Evolutionary conservation across 805 yeast genomes (phyloP).

Genomic region (Scheffersomyces amazonensis): DNA sequence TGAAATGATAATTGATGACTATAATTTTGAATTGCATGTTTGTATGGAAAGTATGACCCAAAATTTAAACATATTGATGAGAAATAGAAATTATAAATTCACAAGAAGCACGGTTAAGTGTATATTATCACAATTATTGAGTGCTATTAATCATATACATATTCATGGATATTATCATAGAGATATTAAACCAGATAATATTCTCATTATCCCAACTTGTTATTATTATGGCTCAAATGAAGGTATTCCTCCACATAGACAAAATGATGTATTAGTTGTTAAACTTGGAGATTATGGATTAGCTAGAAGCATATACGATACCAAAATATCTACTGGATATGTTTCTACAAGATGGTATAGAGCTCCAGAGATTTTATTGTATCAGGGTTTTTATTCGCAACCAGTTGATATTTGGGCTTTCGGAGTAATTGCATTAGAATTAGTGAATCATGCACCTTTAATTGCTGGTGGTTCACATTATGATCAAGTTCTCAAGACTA

Average conservation of each 20-base stretch:
- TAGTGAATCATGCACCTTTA: slow-evolving; percentile 69
- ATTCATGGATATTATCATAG: slow-evolving; percentile 69
- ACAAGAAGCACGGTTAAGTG: slow-evolving; percentile 60
- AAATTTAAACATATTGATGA: slow-evolving; percentile 75
- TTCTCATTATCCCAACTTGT: slow-evolving; percentile 61
- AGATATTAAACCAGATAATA: slow-evolving; percentile 93
- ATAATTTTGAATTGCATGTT: slow-evolving; percentile 61
- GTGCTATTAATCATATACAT: slow-evolving; percentile 84
- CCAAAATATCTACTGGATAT: slow-evolving; percentile 64
- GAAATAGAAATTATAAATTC: slow-evolving; percentile 48
- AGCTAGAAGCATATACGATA: slow-evolving; percentile 57
- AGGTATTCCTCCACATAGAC: slow-evolving; percentile 38
- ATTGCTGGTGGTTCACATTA: slow-evolving; percentile 80
- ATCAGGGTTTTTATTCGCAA: slow-evolving; percentile 58
- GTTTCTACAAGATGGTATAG: slow-evolving; percentile 87
- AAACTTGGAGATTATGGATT: slow-evolving; percentile 82
- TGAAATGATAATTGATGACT: slow-evolving; percentile 75
- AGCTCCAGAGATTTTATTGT: slow-evolving; percentile 73
- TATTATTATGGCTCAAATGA: slow-evolving; percentile 47
- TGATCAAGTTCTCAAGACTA: slow-evolving; percentile 72
- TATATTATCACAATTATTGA: slow-evolving; percentile 66
- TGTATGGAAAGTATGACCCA: slow-evolving; percentile 89
- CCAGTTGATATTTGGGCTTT: slow-evolving; percentile 88
- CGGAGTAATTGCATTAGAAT: slow-evolving; percentile 74
- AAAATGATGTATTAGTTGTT: slow-evolving; percentile 51